Evolutionary conservation across 306 rosid genomes (phyloP).

Genomic region (Cucumis cinereus): DNA sequence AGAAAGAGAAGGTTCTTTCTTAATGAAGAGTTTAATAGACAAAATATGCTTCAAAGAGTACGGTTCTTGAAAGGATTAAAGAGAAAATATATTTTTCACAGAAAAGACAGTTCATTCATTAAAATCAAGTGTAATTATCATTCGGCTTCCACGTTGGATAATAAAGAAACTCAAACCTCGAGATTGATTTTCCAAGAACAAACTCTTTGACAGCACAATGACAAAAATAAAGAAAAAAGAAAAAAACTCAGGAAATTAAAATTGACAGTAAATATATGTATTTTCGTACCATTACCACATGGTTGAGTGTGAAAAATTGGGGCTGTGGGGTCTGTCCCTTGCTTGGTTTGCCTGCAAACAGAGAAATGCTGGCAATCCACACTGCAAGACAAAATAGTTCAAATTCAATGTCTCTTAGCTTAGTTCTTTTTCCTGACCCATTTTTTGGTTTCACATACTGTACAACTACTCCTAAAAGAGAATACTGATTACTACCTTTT

Average conservation of each 20-base stretch:
- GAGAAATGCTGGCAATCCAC: background rate
- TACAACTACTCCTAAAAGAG: background rate
- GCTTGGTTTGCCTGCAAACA: slow-evolving; percentile 5
- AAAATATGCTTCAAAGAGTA: background rate
- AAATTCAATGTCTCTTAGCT: background rate
- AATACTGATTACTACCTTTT: background rate
- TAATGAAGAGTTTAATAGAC: background rate
- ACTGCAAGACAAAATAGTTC: background rate
- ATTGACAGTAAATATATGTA: background rate
- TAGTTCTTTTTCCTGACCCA: background rate
- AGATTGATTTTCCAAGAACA: slow-evolving; percentile 3
- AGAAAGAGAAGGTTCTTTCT: background rate
- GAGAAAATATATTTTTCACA: background rate
- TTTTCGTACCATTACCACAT: background rate
- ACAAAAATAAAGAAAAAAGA: background rate
- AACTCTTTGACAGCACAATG: slow-evolving; percentile 14
- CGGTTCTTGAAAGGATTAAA: background rate
- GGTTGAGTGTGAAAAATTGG: background rate
- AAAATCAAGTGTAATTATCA: background rate
- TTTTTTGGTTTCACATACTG: background rate
- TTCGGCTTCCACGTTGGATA: background rate
- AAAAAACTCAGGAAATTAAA: background rate
- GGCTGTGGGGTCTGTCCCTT: background rate
- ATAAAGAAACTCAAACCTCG: background rate
- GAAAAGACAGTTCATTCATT: slow-evolving; percentile 4